phyloP scores from a whole-genome alignment of 768 basidiomycete genomes.

The Chlorophyllum brunneum region DNA sequence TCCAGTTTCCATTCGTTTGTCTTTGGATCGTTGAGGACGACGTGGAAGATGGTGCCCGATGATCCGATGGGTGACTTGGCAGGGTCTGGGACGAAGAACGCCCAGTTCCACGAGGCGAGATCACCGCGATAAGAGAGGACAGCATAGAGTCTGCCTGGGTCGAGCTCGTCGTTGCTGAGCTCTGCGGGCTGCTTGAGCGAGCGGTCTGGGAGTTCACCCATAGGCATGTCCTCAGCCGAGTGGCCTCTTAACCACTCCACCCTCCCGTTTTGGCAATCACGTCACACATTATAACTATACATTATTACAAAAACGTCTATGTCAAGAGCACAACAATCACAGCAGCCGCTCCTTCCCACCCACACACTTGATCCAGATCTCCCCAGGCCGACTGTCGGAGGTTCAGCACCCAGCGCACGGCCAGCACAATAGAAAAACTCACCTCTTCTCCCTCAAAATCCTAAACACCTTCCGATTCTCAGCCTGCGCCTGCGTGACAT shows the following conservation, averaged over 20 bases:
- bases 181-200: slow-evolving; percentile 8
- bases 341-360: slow-evolving; percentile 60
- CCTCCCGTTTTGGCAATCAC: neutral
- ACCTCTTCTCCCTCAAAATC: slow-evolving; percentile 76
- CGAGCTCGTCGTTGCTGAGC: slow-evolving; percentile 30
- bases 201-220: slow-evolving; percentile 7
- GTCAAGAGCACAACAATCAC: slow-evolving; percentile 21
- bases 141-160: slow-evolving; percentile 38
- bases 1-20: slow-evolving; percentile 36
- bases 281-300: slow-evolving; percentile 2
- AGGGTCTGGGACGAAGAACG: slow-evolving; percentile 43
- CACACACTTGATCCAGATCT: slow-evolving; percentile 70
- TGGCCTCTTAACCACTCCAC: neutral
- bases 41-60: slow-evolving; percentile 41
- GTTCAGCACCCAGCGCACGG: slow-evolving; percentile 2
- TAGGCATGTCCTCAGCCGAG: neutral
- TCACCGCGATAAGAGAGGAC: slow-evolving; percentile 43
- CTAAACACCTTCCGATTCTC: slow-evolving; percentile 48
- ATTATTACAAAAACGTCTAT: slow-evolving; percentile 6
- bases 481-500: slow-evolving; percentile 35
- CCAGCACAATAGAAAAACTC: slow-evolving; percentile 24
- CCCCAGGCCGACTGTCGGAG: slow-evolving; percentile 56
- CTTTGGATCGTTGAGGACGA: slow-evolving; percentile 29
- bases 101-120: slow-evolving; percentile 47
- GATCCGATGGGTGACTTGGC: slow-evolving; percentile 35